These are phyloP conservation scores for Gymnopilus dilepis DNA, from an alignment of 768 basidiomycete genomes.

Conservation along the genomic window DNA sequence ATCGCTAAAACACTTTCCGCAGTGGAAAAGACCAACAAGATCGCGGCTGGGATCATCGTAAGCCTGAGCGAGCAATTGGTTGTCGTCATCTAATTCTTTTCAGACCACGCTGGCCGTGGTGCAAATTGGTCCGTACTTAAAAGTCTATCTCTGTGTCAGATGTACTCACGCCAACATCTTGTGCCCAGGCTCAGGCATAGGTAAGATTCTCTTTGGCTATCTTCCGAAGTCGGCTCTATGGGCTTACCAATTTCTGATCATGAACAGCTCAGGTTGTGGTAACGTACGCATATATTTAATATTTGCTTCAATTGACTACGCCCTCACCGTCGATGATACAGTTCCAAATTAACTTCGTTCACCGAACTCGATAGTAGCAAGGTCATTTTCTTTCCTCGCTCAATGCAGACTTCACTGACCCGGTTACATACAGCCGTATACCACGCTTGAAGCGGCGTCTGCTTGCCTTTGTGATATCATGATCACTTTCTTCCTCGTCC, in stretches of 20 bases:
- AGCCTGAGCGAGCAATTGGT: conserved; percentile 1
- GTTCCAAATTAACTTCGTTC: not conserved
- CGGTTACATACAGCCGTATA: not conserved
- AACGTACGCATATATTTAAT: not conserved
- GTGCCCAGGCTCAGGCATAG: not conserved
- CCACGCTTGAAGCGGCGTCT: not conserved
- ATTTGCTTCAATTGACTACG: no score
- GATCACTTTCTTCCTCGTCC: not conserved
- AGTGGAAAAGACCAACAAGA: conserved; percentile 24
- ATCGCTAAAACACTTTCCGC: not conserved
- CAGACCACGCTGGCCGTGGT: conserved; percentile 17
- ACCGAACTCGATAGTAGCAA: not conserved
- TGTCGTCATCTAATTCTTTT: not conserved
- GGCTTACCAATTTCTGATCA: no score
- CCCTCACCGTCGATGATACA: not conserved
- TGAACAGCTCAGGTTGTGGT: not conserved
- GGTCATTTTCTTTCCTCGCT: no score
- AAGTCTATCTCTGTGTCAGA: no score
- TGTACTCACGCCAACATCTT: no score
- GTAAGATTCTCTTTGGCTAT: no score
- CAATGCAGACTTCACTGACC: no score
- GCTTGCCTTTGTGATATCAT: not conserved
- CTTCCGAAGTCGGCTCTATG: no score
- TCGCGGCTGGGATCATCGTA: conserved; percentile 25
- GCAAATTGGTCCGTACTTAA: conserved; percentile 18